Base-by-base conservation (phyloP, 73 alveolate species). In the Tetrahymena borealis region DNA sequence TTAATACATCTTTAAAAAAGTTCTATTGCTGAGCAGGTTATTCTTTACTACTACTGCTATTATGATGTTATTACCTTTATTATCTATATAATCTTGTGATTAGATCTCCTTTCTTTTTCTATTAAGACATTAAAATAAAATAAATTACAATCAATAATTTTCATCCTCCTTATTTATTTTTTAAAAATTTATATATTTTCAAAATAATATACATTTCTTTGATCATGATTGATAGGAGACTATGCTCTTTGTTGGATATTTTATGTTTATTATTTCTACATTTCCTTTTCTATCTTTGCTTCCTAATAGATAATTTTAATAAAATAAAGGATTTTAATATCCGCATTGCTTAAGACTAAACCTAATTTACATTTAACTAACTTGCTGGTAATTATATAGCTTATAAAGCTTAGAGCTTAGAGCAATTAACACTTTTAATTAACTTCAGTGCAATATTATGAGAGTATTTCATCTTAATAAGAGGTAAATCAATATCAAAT, bases 391-490 rank as follows among this genome's bases (percentile, higher is more conserved):
- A 60, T 16, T 60, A 60, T 60, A 60, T 60, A 32, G n/a, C n/a
- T 32, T 24, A 35, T 0, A 60, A 18, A 2, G 85, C 85, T 60
- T 60, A n/a, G 37, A 92, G 91, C 36, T 42, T 39, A 78, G 77
- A 40, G 8, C 90, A 39, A 38, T 92, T 91, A 40, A 92, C 90
- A 78, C 90, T 92, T 78, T 92, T 92, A 39, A 92, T 60, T 38
- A 92, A 39, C 78, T 92, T 92, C 78, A 92, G 42, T 37, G 90
- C 77, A 39, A 92, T 91, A 35, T 90, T 90, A 92, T 92, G 90
- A 38, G 96, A 93, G 90, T 91, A 94, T 33, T 94, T 94, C 93
- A 94, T 43, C 40, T 94, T 94, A 41, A 94, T 79, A 5, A 94
- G 91, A 32, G 97, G 96, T 37, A 41, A 79, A 32, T 93, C 90